Evolutionary conservation across 805 yeast species (phyloP), one percentile per base, ranked within the genome.

Genomic region (Metschnikowia baotianmanensis): DNA sequence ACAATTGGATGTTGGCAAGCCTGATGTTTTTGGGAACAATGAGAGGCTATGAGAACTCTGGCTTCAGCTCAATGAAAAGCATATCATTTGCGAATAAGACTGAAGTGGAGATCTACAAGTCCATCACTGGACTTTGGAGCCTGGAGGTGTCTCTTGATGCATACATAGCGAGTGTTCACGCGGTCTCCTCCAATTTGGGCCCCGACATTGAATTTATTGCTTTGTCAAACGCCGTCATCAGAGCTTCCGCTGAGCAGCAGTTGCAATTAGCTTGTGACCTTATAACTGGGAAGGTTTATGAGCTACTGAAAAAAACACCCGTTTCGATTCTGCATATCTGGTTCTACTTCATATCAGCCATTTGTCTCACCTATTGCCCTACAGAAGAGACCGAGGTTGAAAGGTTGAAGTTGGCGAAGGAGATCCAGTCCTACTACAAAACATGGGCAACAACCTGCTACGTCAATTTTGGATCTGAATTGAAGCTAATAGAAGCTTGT

Each of bases 371-470:
- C 6, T 40, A 50, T 6, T 59, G 53, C 35, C 53, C 57, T 17
- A 47, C 51, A 4, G 59, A 50, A 19, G 38, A 37, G 5, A 46
- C 56, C 2, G 43, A 43, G 10, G 52, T 43, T 4, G 42, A 33
- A 12, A 58, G 57, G n/a, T 44, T 50, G 19, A 46, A 45, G n/a
- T 37, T 61, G 10, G 45, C 66, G 5, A 39, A 48, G 3, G 46
- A 47, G 7, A 53, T 61, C 21, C 43, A 46, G 13, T 36, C 47
- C 4, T 56, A 57, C 34, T 56, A 69, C 36, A 55, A 58, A 11
- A 48, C 59, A 19, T 72, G 73, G 67, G 50, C 67, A 4, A 53
- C 48, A 2, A 46, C 57, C 2, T 60, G 68, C 35, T 75, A 74
- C 2, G 43, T 55, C 3, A 57, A 60, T 21, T 74, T 74, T 49